Base-by-base conservation (phyloP, 345 rosid species). In the Syzygium aqueum region DNA sequence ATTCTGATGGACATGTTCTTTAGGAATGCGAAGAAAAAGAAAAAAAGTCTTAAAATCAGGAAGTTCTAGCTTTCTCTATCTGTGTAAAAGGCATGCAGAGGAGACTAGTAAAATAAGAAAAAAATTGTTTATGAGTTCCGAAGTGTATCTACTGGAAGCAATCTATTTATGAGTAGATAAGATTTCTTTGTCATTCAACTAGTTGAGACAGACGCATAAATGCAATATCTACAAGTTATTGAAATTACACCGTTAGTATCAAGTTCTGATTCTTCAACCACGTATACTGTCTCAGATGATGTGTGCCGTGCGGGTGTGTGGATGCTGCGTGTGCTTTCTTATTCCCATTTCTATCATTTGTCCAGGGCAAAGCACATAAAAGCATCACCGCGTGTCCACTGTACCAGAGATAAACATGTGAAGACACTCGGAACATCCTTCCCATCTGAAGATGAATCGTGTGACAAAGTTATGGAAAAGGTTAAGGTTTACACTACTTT, bases 281-380 rank as follows among this genome's bases (percentile, higher is more conserved):
- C 9, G 2, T 67, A 9, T 73, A 7, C 80, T 9, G 80, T 8
- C 85, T 21, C n/a, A 7, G 19, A 23, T 15, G 53, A 49, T 10
- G 17, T 30, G 37, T 25, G 23, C 22, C 27, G 1, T 85, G 23
- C 3, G 1, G 27, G 8, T 30, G 52, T 50, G 53, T 43, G 51
- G 12, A 22, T 25, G 30, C 52, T 28, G 5, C 1, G 27, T 8
- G 19, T 49, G 30, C 86, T 85, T 83, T 27, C 87, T 56, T 43
- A 56, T 51, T 90, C 50, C 63, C 67, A 77, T 84, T 57, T 63
- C 22, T 56, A 8, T 85, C 63, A 50, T 87, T 16, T 87, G 77
- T 85, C 67, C 91, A 97, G 98, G 94, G 98, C 98, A 88, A 94
- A 94, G 93, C 98, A 97, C 90, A 91, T 97, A 89, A 96, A 95